phyloP scores from a whole-genome alignment of 352 stramenopile genomes.

The Globisporangium nodosum region DNA sequence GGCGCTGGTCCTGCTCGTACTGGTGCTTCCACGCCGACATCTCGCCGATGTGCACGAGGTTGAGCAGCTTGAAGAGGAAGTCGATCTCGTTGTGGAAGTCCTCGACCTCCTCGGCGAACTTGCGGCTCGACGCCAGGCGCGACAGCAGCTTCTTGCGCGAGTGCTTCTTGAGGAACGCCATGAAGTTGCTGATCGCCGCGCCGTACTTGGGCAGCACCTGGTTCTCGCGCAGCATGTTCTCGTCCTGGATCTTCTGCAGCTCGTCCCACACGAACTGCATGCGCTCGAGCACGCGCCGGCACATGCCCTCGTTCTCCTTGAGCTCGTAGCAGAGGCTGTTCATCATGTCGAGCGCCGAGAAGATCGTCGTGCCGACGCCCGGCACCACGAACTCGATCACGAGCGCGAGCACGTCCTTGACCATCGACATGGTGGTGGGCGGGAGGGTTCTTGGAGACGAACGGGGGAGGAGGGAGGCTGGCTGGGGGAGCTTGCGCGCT shows the following conservation, averaged over 20 bases:
- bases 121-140: slow-evolving; percentile 11
- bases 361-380: slow-evolving; percentile 25
- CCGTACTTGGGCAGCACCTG: slow-evolving; percentile 30
- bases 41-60: slow-evolving; percentile 19
- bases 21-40: slow-evolving; percentile 12
- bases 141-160: slow-evolving; percentile 14
- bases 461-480: not conserved
- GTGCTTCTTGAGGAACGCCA: slow-evolving; percentile 20
- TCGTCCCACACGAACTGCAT: slow-evolving; percentile 27
- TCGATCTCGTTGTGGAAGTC: slow-evolving; percentile 18
- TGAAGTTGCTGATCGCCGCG: slow-evolving; percentile 26
- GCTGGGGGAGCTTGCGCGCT: not conserved
- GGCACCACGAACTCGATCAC: slow-evolving; percentile 26
- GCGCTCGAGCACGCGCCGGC: slow-evolving; percentile 13
- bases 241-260: slow-evolving; percentile 31
- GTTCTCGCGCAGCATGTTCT: slow-evolving; percentile 25
- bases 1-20: slow-evolving; percentile 14
- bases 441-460: not conserved
- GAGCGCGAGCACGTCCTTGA: slow-evolving; percentile 10
- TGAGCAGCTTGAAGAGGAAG: slow-evolving; percentile 16
- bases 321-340: slow-evolving; percentile 20
- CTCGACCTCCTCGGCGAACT: slow-evolving; percentile 11
- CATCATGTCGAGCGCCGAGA: slow-evolving; percentile 22
- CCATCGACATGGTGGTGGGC: slow-evolving; percentile 1
- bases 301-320: slow-evolving; percentile 20